Percentiles rank a stretch among this genome's conserved stretches.
These are phyloP conservation scores for Prunus mongolica DNA, from an alignment of 306 rosid genomes.

Conservation along the genomic window DNA sequence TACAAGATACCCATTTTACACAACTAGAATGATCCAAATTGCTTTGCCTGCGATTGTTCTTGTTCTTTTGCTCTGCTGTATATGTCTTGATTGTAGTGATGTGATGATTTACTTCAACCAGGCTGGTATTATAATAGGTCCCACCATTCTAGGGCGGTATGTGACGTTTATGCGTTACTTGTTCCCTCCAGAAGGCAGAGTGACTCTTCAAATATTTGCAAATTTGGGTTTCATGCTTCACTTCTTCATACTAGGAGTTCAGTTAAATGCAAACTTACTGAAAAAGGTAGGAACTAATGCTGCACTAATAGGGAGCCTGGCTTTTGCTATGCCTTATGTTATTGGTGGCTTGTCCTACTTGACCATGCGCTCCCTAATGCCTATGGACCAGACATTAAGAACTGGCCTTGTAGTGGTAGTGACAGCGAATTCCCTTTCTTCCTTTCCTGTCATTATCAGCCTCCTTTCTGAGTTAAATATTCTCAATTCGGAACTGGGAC, in stretches of 20 bases:
- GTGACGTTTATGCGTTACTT: no score
- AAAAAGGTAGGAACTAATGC: conserved; percentile 3
- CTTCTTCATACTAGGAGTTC: conserved; percentile 6
- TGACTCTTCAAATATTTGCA: conserved; percentile 4
- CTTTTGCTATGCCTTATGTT: neutral
- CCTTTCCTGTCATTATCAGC: conserved; percentile 2
- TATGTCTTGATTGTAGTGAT: neutral
- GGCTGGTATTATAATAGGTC: conserved; percentile 24
- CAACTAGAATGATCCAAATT: no score
- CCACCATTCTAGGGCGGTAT: neutral
- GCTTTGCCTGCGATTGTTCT: neutral
- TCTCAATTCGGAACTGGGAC: conserved; percentile 9
- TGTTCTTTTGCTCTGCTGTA: neutral
- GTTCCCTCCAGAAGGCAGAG: conserved; percentile 3
- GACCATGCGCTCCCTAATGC: neutral
- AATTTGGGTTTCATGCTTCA: conserved; percentile 15
- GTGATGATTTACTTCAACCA: neutral
- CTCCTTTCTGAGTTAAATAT: neutral
- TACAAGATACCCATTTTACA: no score
- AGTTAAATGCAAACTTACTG: neutral
- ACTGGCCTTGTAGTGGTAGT: neutral
- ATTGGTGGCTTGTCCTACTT: neutral
- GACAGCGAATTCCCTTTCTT: neutral
- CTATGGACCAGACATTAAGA: neutral
- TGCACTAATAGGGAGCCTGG: neutral